phyloP scores from a whole-genome alignment of 176 grass and related monocot genomes.

The Oropetium thomaeum region DNA sequence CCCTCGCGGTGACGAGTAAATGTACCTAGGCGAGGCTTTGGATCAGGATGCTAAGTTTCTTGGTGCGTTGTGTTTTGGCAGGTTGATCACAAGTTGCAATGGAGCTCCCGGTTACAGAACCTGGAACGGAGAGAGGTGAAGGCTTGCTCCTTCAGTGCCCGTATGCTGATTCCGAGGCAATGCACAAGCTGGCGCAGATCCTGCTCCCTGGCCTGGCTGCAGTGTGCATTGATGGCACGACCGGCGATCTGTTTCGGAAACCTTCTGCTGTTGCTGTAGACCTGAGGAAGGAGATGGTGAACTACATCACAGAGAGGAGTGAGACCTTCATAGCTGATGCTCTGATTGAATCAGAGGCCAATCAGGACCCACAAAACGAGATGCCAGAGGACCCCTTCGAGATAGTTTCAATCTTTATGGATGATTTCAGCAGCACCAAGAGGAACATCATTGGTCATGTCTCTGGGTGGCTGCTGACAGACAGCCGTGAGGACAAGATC shows the following conservation, averaged over 20 bases:
- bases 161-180: constrained; percentile 63
- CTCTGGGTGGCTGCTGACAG: constrained; percentile 75
- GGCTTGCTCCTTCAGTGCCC: constrained; percentile 45
- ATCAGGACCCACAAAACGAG: constrained; percentile 29
- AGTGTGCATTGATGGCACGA: constrained; percentile 60
- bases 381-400: constrained; percentile 67
- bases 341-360: constrained; percentile 31
- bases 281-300: constrained; percentile 79
- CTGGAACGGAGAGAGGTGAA: constrained; percentile 41
- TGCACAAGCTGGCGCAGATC: constrained; percentile 68
- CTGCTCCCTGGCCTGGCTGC: constrained; percentile 71
- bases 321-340: constrained; percentile 72
- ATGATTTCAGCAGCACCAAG: constrained; percentile 72
- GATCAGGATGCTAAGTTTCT: not conserved
- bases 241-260: constrained; percentile 60
- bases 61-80: not conserved
- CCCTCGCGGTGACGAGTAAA: not conserved
- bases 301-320: constrained; percentile 59
- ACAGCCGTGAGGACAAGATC: constrained; percentile 88
- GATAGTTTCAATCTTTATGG: constrained; percentile 66
- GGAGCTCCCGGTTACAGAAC: constrained; percentile 63
- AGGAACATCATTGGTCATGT: constrained; percentile 85
- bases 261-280: constrained; percentile 57
- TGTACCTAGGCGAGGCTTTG: not conserved
- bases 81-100: constrained; percentile 37